Evolutionary conservation across 176 grass and related monocot species (phyloP).

Genomic region (Tillandsia fasciculata): DNA sequence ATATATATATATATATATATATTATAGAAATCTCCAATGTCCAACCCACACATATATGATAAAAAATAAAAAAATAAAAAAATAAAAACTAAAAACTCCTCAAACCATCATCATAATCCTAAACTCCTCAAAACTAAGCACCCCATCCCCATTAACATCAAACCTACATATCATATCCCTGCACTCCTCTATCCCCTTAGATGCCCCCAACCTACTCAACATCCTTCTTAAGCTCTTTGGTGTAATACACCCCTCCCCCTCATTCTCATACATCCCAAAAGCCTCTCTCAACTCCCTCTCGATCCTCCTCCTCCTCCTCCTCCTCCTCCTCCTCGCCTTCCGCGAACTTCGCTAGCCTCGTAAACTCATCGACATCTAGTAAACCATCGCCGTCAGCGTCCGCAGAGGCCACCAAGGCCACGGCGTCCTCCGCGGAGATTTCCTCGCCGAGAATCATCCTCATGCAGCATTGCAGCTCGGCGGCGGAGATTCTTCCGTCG

Average conservation of each 20-base stretch:
- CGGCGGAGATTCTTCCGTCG: conserved; percentile 44
- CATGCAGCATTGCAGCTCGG: conserved; percentile 29
- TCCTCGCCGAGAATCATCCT: conserved; percentile 19
- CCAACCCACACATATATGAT: not conserved
- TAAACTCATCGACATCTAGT: conserved; percentile 27
- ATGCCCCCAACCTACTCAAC: conserved; percentile 26
- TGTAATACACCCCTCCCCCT: conserved; percentile 29
- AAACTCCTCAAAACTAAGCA: conserved; percentile 49
- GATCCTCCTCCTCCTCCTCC: conserved; percentile 13
- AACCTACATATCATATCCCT: conserved; percentile 51
- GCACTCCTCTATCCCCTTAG: conserved; percentile 36
- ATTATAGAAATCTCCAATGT: not conserved
- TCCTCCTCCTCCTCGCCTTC: not conserved
- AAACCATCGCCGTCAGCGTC: conserved; percentile 41
- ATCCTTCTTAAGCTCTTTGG: conserved; percentile 44
- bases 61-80: no score
- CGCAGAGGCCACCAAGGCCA: conserved; percentile 22
- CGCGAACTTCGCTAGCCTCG: not conserved
- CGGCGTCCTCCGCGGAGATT: conserved; percentile 22
- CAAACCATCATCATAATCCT: conserved; percentile 41
- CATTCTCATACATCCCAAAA: conserved; percentile 43
- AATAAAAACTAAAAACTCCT: not conserved
- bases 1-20: not conserved
- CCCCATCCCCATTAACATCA: conserved; percentile 54
- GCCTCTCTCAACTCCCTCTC: conserved; percentile 29